A percentile compares a stretch with the other conserved stretches of the same genome.
Conservation (phyloP, 2,329 filamentous ascomycete genomes). For the Truncatella angustata region DNA sequence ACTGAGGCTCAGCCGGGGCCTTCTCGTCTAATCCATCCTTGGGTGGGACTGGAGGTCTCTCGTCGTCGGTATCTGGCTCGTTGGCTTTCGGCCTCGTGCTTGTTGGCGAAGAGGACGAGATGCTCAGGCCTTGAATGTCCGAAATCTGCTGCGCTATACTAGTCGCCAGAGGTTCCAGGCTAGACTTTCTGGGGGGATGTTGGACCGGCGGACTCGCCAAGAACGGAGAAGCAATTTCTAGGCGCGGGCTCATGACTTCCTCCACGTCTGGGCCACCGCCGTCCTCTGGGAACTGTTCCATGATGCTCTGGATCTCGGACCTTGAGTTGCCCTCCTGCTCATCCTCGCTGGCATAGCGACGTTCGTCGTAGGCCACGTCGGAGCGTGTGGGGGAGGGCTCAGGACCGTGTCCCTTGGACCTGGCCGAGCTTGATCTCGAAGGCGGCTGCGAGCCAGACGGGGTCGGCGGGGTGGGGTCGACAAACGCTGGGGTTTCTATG, state of each 20-base stretch:
- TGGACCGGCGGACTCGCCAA: conserved; percentile 61
- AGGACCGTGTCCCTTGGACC: conserved; percentile 42
- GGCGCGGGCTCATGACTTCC: conserved; percentile 87
- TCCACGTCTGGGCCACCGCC: conserved; percentile 69
- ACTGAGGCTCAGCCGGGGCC: conserved; percentile 34
- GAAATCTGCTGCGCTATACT: conserved; percentile 47
- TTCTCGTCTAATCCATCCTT: conserved; percentile 55
- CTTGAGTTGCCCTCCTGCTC: conserved; percentile 68
- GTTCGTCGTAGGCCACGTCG: conserved; percentile 57
- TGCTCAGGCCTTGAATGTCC: conserved; percentile 41
- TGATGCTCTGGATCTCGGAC: conserved; percentile 93
- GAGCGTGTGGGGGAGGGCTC: conserved; percentile 54
- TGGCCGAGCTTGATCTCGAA: conserved; percentile 58
- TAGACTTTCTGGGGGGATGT: conserved; percentile 82
- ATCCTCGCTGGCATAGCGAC: conserved; percentile 56
- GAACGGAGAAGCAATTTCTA: conserved; percentile 80
- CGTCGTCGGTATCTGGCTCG: conserved; percentile 37
- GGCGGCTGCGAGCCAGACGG: conserved; percentile 53
- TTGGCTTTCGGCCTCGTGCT: conserved; percentile 36
- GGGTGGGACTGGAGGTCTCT: conserved; percentile 56
- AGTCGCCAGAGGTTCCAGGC: conserved; percentile 69
- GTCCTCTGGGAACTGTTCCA: conserved; percentile 87
- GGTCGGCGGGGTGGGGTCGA: conserved; percentile 59
- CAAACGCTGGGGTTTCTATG: conserved; percentile 46
- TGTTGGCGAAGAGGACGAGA: conserved; percentile 38